These are phyloP conservation scores for Cucurbita pepo DNA, from an alignment of 306 rosid species.

Conservation along the genomic window DNA sequence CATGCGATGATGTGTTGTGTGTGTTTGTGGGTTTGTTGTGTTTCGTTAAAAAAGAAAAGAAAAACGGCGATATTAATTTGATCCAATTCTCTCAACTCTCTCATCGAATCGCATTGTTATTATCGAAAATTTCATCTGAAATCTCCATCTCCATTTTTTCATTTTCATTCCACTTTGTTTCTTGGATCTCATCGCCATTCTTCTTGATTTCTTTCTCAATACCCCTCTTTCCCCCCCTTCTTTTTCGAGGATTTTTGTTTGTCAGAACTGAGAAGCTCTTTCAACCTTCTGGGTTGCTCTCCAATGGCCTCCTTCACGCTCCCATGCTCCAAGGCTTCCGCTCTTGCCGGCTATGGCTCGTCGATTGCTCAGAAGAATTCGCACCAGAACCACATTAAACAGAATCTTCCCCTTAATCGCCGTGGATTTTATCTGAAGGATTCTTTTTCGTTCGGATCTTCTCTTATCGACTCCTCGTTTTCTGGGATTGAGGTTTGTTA, in stretches of 20 bases:
- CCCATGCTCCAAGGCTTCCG: conserved; percentile 38
- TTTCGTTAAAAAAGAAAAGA: neutral
- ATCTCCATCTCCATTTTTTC: neutral
- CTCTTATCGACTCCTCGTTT: conserved; percentile 8
- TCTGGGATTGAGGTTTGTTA: conserved; percentile 5
- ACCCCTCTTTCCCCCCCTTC: neutral
- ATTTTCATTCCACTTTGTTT: neutral
- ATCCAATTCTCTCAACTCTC: neutral
- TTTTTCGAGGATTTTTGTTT: neutral
- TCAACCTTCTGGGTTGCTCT: conserved; percentile 14
- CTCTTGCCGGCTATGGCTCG: conserved; percentile 8
- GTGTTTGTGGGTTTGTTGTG: neutral
- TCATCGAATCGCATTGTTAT: conserved; percentile 11
- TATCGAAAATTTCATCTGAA: conserved; percentile 11
- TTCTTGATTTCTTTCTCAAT: neutral
- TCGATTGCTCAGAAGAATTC: neutral
- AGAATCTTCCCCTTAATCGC: neutral
- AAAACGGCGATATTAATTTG: neutral
- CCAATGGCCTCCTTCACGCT: conserved; percentile 44
- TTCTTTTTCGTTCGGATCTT: conserved; percentile 20
- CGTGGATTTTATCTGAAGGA: neutral
- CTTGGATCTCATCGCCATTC: conserved; percentile 34
- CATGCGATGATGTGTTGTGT: no score
- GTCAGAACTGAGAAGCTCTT: neutral
- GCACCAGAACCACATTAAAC: conserved; percentile 8